Evolutionary conservation across 345 rosid species (phyloP).

Genomic region (Ceriops decandra): DNA sequence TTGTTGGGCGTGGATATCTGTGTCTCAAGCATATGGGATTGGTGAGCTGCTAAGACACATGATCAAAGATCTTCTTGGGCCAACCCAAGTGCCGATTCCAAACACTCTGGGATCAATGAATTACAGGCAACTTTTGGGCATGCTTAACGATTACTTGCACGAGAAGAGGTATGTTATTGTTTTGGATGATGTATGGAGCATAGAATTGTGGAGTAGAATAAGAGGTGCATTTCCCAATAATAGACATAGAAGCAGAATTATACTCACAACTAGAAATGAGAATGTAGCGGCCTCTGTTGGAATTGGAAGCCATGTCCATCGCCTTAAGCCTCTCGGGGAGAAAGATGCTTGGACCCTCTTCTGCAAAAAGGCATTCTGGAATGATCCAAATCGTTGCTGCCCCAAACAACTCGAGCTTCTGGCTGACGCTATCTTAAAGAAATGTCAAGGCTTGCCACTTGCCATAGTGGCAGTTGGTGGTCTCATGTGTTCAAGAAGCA

Average conservation of each 20-base stretch:
- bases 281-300: constrained; percentile 25
- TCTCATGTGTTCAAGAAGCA: constrained; percentile 23
- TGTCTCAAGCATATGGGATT: constrained; percentile 15
- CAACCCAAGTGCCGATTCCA: constrained; percentile 13
- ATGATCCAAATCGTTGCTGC: constrained; percentile 14
- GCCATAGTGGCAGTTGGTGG: constrained; percentile 29
- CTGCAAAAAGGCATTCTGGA: constrained; percentile 30
- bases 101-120: constrained; percentile 18
- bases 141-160: constrained; percentile 19
- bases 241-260: constrained; percentile 21
- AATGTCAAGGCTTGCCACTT: constrained; percentile 27
- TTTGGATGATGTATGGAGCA: constrained; percentile 38
- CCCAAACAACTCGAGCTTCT: constrained; percentile 17
- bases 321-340: constrained; percentile 19
- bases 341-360: constrained; percentile 28
- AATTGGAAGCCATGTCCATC: constrained; percentile 20
- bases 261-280: constrained; percentile 28
- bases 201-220: constrained; percentile 26
- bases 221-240: constrained; percentile 26
- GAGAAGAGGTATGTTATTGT: constrained; percentile 29
- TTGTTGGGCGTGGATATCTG: constrained; percentile 30
- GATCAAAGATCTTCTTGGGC: constrained; percentile 19
- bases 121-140: constrained; percentile 17
- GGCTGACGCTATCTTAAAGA: constrained; percentile 24
- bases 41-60: constrained; percentile 23